Evolutionary conservation across 257 asterid species (phyloP), one percentile per base, ranked within the genome.

Genomic region (Scutellaria baicalensis): DNA sequence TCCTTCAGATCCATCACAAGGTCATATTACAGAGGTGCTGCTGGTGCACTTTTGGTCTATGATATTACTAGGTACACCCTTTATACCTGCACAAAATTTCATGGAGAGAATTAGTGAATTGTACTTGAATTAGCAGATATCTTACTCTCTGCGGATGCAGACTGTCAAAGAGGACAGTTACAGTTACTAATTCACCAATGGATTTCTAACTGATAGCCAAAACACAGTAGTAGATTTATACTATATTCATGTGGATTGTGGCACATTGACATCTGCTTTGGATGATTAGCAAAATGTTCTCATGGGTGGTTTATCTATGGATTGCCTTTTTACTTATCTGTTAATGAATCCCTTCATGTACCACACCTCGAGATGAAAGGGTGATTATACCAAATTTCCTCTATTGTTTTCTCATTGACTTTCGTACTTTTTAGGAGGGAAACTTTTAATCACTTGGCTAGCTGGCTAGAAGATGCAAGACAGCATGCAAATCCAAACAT

Each of bases 381-480:
- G 40, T 20, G 51, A 39, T 63, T 39, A 6, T 54, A 48, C 51
- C 23, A 9, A 39, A 35, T 61, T 55, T 20, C 38, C 18, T 72
- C 1, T 67, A 18, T 47, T 62, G 18, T 35, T 76, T 67, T 23
- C 47, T 75, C 40, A 70, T 63, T 39, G 43, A 66, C 52, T 31
- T 57, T 70, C 48, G 16, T 44, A 23, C 55, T 23, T 77, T 5
- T 72, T 82, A 85, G 90, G 88, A 83, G 90, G 80, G 90, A 85
- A 75, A 85, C 88, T 55, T 85, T 85, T 78, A 85, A 83, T 70
- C 90, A 85, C 78, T 63, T 85, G 76, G 80, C 90, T 66, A 83
- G 84, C 82, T 85, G 90, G 90, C 74, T 85, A 70, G 90, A 85
- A 75, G 90, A 85, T 74, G 90, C 90, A 42, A 78, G 86, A 78